Evolutionary conservation across 371 early-diverging fungal species (phyloP), one percentile per base, ranked within the genome.

Genomic region (Syncephalastrum contaminatum): DNA sequence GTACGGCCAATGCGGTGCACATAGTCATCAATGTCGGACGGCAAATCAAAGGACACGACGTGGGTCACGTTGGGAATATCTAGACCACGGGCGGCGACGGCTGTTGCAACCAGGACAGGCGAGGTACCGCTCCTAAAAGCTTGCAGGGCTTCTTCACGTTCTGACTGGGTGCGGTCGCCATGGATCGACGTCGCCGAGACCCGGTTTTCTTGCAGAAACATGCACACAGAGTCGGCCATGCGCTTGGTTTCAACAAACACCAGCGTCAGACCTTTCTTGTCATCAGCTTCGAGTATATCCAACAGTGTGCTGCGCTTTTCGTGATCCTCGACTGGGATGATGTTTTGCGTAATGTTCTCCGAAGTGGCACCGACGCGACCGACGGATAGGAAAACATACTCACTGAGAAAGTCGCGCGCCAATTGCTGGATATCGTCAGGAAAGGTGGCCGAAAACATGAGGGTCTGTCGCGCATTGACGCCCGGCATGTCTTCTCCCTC

Each of bases 221-320:
- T 85, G 55, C 90, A 93, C 13, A 99, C 79, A 16, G 90, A 78
- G 68, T 99, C 99, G 4, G 99, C 99, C 81, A 89, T 95, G 52
- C 95, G 89, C 85, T 99, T 99, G 56, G 96, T 99, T 69, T 96
- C 97, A 12, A 95, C 94, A 82, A 99, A 99, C 41, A 99, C 89
- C 43, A 99, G 84, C 2, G 96, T 93, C 65, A 93, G 83, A 3
- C 91, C 88, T 12, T 73, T 74, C 54, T 84, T 70, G 42, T 79
- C 76, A 2, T 48, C 53, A 12, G 85, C 66, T 53, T 82, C 82
- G 21, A 94, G 81, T 30, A 95, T 79, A 65, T 94, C 92, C 22
- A 93, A 74, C 18, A 96, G 75, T 15, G 86, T 78, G 1, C 85
- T 78, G 27, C 83, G 83, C 69, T 95, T 94, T 58, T 94, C 90